Conservation (phyloP, 345 rosid genomes). For the Nephelium lappaceum region DNA sequence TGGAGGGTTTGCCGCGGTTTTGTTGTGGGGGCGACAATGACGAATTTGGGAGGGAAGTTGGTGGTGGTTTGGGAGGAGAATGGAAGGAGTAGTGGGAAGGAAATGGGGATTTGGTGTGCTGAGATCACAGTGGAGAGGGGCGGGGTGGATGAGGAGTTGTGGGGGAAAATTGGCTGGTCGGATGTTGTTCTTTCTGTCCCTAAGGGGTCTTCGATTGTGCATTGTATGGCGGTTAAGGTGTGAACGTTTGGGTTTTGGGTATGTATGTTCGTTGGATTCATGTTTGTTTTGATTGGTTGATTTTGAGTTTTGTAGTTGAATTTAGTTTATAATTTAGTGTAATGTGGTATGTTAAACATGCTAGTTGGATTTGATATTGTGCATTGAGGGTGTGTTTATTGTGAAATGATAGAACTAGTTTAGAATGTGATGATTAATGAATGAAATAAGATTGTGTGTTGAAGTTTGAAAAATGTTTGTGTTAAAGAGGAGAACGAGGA, state of each 20-base stretch:
- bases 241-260: slow-evolving; percentile 29
- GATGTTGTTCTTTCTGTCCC: slow-evolving; percentile 57
- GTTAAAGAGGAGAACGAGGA: neutral
- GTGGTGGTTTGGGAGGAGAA: slow-evolving; percentile 79
- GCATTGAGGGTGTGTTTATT: slow-evolving; percentile 1
- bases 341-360: neutral
- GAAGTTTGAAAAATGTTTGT: neutral
- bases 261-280: neutral
- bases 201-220: slow-evolving; percentile 55
- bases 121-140: slow-evolving; percentile 63
- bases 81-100: slow-evolving; percentile 38
- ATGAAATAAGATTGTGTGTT: neutral
- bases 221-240: slow-evolving; percentile 65
- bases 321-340: no score
- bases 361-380: neutral
- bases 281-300: neutral
- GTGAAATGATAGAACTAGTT: neutral
- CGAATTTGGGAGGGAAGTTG: slow-evolving; percentile 79
- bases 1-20: slow-evolving; percentile 67
- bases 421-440: neutral
- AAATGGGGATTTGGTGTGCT: slow-evolving; percentile 74
- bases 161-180: slow-evolving; percentile 71
- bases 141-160: slow-evolving; percentile 44
- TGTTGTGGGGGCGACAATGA: slow-evolving; percentile 86
- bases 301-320: neutral